Evolutionary conservation across 164 flowering plant genomes (phyloP), one percentile per base, ranked within the genome.

Genomic region (Berberis vulgaris): DNA sequence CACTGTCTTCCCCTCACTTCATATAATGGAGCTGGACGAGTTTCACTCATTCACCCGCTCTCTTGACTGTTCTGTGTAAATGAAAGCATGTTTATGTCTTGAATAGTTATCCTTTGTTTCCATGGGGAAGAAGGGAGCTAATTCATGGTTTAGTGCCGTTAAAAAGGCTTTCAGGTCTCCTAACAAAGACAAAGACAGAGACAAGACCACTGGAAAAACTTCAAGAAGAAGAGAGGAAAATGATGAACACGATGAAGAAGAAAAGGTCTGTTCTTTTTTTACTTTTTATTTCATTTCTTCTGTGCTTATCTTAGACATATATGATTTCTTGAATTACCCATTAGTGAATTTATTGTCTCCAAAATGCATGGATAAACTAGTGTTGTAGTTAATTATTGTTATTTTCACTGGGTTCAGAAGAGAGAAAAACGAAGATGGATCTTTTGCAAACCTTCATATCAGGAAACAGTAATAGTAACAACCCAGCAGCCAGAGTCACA

Each of bases 381-480:
- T 5, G 5, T 8, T 1, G 49, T 52, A 52, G 26, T 26, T 26
- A 26, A 26, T 26, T 26, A 26, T 26, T 26, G 26, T 26, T 26
- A 26, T 26, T 26, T 26, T 26, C 26, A 0, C 26, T 26, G 26
- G 26, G 26, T 26, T 26, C 54, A 90, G 91, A 86, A 77, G 71
- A 78, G 78, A 72, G 87, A 83, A 47, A 90, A 83, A 66, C 65
- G 83, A 60, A 80, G 88, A 74, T 91, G 96, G 97, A 63, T 82
- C 50, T 86, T 86, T 71, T 65, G 80, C 67, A 91, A 83, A 73
- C 59, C 73, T 60, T 59, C 84, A 2, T 66, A 65, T 58, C 78
- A 69, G 7, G 77, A 73, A 57, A 59, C 71, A 7, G 65, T 54
- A 13, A 69, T 57, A 8, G 8, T 8, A 12, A 2, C 11, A 1